Conservation (phyloP, 345 rosid species). For the Raphanus sativus region DNA sequence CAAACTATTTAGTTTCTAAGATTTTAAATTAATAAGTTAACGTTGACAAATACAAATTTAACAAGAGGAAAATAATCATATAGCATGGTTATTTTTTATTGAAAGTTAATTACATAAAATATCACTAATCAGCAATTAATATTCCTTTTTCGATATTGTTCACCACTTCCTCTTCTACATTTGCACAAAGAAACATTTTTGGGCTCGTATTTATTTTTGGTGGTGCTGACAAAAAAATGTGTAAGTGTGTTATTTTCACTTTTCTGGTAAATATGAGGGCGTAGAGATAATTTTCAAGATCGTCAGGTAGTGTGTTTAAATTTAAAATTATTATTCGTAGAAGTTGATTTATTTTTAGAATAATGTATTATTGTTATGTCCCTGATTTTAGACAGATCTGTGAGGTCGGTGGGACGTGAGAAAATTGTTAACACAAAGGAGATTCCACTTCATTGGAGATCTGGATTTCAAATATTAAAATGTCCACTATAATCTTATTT, state of each 20-base stretch:
- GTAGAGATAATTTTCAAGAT: neutral
- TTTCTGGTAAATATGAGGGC: neutral
- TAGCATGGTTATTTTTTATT: neutral
- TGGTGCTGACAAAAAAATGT: neutral
- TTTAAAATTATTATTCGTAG: neutral
- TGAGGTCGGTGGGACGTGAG: conserved; percentile 8
- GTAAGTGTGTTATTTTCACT: neutral
- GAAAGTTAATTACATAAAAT: neutral
- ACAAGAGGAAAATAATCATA: neutral
- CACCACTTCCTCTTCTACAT: no score
- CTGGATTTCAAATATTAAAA: neutral
- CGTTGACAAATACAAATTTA: no score
- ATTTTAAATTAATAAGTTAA: no score
- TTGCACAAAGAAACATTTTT: neutral
- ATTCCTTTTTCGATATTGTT: no score
- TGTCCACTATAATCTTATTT: neutral
- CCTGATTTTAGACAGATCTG: conserved; percentile 22
- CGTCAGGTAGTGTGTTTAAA: neutral
- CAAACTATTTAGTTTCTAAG: no score
- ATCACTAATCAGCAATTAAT: neutral
- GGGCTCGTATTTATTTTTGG: neutral
- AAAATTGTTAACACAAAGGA: conserved; percentile 22
- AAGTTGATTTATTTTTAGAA: neutral
- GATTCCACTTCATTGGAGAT: conserved; percentile 17
- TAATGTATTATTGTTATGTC: neutral